Base-by-base conservation (phyloP, 495 filamentous ascomycete genomes). In the Penicillium samsonianum region DNA sequence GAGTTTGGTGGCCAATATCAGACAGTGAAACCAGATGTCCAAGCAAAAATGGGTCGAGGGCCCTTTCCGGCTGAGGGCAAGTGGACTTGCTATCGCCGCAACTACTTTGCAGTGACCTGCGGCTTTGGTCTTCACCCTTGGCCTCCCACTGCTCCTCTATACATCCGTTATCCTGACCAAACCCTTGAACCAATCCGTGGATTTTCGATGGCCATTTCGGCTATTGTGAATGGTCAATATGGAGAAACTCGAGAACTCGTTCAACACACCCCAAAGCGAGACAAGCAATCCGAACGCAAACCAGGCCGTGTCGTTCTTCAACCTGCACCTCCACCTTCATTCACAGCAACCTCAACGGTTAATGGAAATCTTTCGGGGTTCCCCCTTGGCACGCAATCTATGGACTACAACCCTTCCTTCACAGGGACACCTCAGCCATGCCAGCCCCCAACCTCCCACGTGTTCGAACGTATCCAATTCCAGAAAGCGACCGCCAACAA, bases 401-500 rank as follows among this genome's bases (percentile, higher is more conserved):
- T 74, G 49, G 75, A 81, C 37, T 83, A 80, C 50, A 72, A 69
- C 47, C 46, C 72, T 14, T 56, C 70, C 9, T 76, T 72, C 41
- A 58, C 65, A 25, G 65, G 62, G n/a, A 62, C 68, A 10, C 56
- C 69, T 12, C 73, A 72, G 25, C 64, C 63, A 4, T 65, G 70
- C 44, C 73, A 75, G 30, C 79, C 80, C 7, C 78, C 80, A 12
- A 69, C 71, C 19, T 68, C 78, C 50, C 67, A 80, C 50, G 89
- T 88, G 1, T 98, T 97, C 67, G 92, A 97, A 63, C 85, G 93
- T 3, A 96, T 97, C 42, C 93, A 98, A 65, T 98, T 98, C 79
- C 96, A 96, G 68, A 90, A 89, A 50, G 94, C 93, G 2, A 98
- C 93, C 1, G 91, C 92, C 4, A 98, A 98, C 75, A 98, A 98